phyloP scores from a whole-genome alignment of 306 rosid species.

The Sophora flavescens region DNA sequence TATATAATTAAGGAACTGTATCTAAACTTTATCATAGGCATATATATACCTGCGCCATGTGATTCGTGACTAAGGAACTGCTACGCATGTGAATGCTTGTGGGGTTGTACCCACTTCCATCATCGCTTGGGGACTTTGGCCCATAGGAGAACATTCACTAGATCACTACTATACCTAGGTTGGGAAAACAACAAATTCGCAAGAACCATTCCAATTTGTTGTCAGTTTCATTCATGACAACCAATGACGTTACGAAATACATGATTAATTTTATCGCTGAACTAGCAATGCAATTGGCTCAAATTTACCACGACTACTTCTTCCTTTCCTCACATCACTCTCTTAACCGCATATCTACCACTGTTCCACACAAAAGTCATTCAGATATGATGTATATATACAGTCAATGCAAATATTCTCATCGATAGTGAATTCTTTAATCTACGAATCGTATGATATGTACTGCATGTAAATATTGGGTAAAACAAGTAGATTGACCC shows the following conservation, averaged over 20 bases:
- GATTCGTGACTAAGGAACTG: conserved; percentile 34
- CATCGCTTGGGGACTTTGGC: background rate
- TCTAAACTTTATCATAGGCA: background rate
- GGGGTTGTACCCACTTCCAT: conserved; percentile 27
- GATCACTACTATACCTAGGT: background rate
- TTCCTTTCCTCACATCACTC: background rate
- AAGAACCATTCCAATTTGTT: conserved; percentile 1
- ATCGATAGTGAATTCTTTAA: no score
- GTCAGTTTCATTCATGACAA: conserved; percentile 31
- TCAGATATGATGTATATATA: background rate
- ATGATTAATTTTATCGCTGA: background rate
- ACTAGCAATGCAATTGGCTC: background rate
- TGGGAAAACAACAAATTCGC: conserved; percentile 1
- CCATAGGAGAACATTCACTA: conserved; percentile 24
- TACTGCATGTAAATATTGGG: no score
- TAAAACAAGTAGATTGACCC: no score
- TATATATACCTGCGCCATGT: conserved; percentile 39
- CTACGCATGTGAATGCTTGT: conserved; percentile 40
- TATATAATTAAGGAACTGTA: no score
- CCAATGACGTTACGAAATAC: background rate
- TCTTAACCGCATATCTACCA: background rate
- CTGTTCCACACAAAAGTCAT: background rate
- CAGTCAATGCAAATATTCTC: background rate
- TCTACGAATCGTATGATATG: no score
- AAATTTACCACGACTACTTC: background rate